These are phyloP conservation scores for Pseudomonodictys pantanalensis DNA, from an alignment of 495 filamentous ascomycete species.

Conservation along the genomic window DNA sequence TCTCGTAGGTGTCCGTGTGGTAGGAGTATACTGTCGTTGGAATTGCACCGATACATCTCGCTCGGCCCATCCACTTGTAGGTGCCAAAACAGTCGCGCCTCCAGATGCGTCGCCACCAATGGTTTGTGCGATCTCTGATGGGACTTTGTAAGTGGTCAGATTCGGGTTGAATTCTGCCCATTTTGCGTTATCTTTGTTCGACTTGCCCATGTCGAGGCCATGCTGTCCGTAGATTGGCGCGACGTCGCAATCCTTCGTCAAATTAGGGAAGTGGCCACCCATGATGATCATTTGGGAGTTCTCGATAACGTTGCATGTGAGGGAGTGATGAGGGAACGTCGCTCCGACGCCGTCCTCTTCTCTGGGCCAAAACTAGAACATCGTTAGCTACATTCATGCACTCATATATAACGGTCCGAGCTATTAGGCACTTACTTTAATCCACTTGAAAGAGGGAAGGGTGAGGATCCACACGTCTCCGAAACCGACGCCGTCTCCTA, in stretches of 20 bases:
- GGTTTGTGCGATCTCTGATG: conserved; percentile 40
- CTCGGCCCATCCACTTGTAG: not conserved
- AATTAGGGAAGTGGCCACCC: conserved; percentile 44
- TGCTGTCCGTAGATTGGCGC: conserved; percentile 42
- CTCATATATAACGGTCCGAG: not conserved
- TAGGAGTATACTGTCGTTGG: not conserved
- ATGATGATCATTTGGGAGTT: conserved; percentile 49
- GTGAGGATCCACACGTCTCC: conserved; percentile 59
- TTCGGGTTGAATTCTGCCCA: conserved; percentile 45
- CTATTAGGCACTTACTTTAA: conserved; percentile 44
- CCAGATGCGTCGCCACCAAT: conserved; percentile 41
- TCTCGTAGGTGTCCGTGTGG: conserved; percentile 2
- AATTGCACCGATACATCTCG: conserved; percentile 3
- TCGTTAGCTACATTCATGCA: not conserved
- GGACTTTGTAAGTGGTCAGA: conserved; percentile 44
- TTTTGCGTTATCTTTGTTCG: conserved; percentile 33
- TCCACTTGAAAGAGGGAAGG: conserved; percentile 54
- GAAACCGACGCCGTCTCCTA: conserved; percentile 44
- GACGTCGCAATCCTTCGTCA: conserved; percentile 34
- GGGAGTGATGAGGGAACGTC: conserved; percentile 46
- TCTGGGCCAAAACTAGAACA: conserved; percentile 16
- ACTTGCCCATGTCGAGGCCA: conserved; percentile 46
- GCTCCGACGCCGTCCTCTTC: conserved; percentile 28
- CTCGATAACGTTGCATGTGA: conserved; percentile 50
- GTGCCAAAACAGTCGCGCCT: conserved; percentile 3